Evolutionary conservation across 352 stramenopile species (phyloP).

Genomic region (Phytophthora boehmeriae): DNA sequence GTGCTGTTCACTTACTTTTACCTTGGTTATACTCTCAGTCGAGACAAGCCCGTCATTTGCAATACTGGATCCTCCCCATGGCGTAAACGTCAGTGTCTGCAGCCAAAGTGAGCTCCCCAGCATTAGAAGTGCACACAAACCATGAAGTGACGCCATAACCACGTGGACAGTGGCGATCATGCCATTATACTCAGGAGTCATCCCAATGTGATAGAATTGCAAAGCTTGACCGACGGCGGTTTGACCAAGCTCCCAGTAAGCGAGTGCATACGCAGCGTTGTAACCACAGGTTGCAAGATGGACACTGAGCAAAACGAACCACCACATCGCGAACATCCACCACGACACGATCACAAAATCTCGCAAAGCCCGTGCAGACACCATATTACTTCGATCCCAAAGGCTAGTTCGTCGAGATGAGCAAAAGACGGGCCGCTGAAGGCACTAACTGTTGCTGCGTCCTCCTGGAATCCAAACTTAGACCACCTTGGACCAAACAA

Average conservation of each 20-base stretch:
- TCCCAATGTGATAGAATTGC: conserved; percentile 7
- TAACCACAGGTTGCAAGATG: conserved; percentile 14
- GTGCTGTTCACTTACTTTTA: neutral
- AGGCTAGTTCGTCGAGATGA: no score
- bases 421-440: no score
- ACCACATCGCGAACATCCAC: conserved; percentile 14
- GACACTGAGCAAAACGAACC: conserved; percentile 12
- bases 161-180: neutral
- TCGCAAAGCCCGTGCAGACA: neutral
- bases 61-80: neutral
- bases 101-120: neutral
- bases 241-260: conserved; percentile 1
- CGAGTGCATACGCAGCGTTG: conserved; percentile 7
- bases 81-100: neutral
- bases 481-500: no score
- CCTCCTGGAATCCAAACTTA: no score
- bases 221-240: conserved; percentile 5
- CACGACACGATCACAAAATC: conserved; percentile 5
- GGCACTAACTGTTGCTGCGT: no score
- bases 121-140: neutral
- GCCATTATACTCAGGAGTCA: neutral
- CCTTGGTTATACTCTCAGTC: neutral
- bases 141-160: neutral
- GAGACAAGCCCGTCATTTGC: neutral
- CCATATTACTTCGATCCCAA: neutral